phyloP scores from a whole-genome alignment of 768 basidiomycete species.

The Kockovaella imperatae region DNA sequence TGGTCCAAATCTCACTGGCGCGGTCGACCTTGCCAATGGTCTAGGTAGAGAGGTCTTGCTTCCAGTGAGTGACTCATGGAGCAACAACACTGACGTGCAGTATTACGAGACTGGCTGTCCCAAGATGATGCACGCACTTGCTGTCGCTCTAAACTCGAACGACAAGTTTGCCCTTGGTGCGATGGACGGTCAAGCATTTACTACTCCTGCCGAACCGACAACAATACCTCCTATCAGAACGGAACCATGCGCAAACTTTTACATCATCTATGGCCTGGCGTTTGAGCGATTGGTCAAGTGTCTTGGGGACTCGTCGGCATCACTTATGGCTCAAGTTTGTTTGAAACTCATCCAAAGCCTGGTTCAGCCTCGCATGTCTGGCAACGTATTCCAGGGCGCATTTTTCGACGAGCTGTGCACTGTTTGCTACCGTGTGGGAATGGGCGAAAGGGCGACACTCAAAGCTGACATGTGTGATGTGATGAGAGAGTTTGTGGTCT shows the following conservation, averaged over 20 bases:
- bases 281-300: slow-evolving; percentile 64
- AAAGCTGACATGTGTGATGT: slow-evolving; percentile 68
- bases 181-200: slow-evolving; percentile 56
- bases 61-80: slow-evolving; percentile 56
- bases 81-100: slow-evolving; percentile 46
- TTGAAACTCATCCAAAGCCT: slow-evolving; percentile 71
- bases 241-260: slow-evolving; percentile 58
- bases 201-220: slow-evolving; percentile 12
- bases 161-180: slow-evolving; percentile 66
- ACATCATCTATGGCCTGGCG: slow-evolving; percentile 82
- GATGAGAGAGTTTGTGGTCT: slow-evolving; percentile 53
- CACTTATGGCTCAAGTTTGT: slow-evolving; percentile 49
- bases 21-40: slow-evolving; percentile 46
- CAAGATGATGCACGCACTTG: slow-evolving; percentile 74
- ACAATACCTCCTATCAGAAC: slow-evolving; percentile 7
- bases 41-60: slow-evolving; percentile 75
- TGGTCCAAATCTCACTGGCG: slow-evolving; percentile 65
- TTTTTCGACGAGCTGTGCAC: slow-evolving; percentile 85
- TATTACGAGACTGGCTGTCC: slow-evolving; percentile 81
- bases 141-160: slow-evolving; percentile 62
- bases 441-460: slow-evolving; percentile 69
- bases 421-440: slow-evolving; percentile 78
- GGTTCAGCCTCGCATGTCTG: slow-evolving; percentile 71
- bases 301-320: slow-evolving; percentile 26
- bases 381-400: slow-evolving; percentile 69